Evolutionary conservation across 306 rosid genomes (phyloP), one percentile per base, ranked within the genome.

Genomic region (Trichosanthes cucumerina): DNA sequence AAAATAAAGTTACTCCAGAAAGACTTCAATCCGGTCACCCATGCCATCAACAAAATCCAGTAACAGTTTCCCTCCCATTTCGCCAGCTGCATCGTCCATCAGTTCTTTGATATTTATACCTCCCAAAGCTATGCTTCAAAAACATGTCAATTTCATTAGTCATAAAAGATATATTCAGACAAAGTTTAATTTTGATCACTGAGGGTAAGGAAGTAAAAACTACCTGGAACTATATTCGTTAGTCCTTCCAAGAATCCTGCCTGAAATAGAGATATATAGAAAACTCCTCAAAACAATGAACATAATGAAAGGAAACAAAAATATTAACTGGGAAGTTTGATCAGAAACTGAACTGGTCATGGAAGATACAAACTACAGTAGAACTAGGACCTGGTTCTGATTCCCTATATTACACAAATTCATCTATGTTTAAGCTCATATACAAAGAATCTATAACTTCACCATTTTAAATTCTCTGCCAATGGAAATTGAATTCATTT

Each of bases 241-340:
- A 94, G 75, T 89, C 93, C 91, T 7, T 92, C 97, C 89, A 90
- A 88, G 89, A 94, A 94, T 82, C 98, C 98, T 76, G 98, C 98
- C 98, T 94, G 92, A 41, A 50, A 71, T 57, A 78, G 54, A 65
- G 49, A 59, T 79, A 59, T 80, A 47, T 58, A 65, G 78, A 79
- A 46, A 2, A 58, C 72, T 64, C 46, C 33, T 72, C 58, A 72
- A 41, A 47, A 75, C 74, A 52, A 78, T 53, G 72, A 31, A 31
- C 69, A 62, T 31, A 62, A 31, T 15, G 69, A 23, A 62, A 31
- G 43, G 78, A 82, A 63, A 62, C 1, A 21, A 15, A 13, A 15
- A 28, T 7, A 62, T 3, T 62, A 31, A 31, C n/a, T 16, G 11
- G 1, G 21, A 62, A 62, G 10, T 31, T 62, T 28, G n/a, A 14